Base-by-base conservation (phyloP, 768 basidiomycete species). In the Crassisporium funariophilum region DNA sequence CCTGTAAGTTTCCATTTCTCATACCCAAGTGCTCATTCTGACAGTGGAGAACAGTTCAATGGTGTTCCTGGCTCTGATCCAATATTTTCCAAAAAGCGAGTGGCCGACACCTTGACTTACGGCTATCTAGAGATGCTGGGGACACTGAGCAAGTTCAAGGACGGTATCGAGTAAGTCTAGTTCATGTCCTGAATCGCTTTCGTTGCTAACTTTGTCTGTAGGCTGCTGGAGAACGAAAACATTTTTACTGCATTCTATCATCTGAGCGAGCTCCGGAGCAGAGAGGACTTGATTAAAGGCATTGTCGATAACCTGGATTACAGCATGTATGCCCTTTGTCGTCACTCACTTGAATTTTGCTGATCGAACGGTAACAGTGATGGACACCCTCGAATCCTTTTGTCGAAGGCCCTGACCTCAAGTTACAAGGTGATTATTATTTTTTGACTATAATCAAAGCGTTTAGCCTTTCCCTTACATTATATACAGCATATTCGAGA, bases 121-220 rank as follows among this genome's bases (percentile, higher is more conserved):
- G 95, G 94, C 0, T 98, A 98, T 65, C 82, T 99, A 54, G 93
- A 97, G 58, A 94, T 99, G 86, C 77, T 99, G 2, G 95, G 95
- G 6, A 86, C 82, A 1, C 73, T 99, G 36, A 95, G 91, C 71
- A 92, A 87, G 59, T 83, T 85, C 52, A 78, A 83, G 38, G 91
- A 97, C 37, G 97, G 97, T 19, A 80, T 95, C 17, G 88, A 91
- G 94, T 95, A 62, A 55, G 88, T 70, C 24, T 27, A 9, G 21
- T 23, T 19, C 29, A 31, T 31, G n/a, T n/a, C n/a, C 2, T 31
- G 10, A n/a, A n/a, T 11, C 11, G 11, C 5, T 5, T 27, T 6
- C 16, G 12, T 23, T 21, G 11, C 1, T 27, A 2, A 9, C 10
- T 23, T 5, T 46, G n/a, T 49, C 48, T 41, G n/a, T 49, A 95